Evolutionary conservation across 2,329 filamentous ascomycete species (phyloP).

Genomic region (Davidsoniella virescens): DNA sequence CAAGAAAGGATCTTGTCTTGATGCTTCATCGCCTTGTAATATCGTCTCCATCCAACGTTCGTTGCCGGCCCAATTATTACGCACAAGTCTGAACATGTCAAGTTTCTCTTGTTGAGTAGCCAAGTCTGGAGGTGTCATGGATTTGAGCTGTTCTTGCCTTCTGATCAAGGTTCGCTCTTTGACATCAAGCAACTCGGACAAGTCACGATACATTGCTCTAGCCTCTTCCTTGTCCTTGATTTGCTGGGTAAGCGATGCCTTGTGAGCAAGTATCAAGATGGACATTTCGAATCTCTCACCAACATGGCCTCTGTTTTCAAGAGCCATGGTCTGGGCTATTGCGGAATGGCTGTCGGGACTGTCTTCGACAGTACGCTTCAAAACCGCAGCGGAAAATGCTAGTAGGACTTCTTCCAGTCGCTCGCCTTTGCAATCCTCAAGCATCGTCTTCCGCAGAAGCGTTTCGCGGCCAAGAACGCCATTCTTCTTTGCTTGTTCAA

Average conservation of each 20-base stretch:
- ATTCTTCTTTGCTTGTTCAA: constrained; percentile 79
- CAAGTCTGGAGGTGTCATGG: constrained; percentile 17
- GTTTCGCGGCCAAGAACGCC: constrained; percentile 65
- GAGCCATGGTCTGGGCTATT: constrained; percentile 36
- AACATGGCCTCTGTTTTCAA: constrained; percentile 42
- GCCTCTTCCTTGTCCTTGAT: constrained; percentile 44
- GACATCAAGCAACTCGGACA: constrained; percentile 44
- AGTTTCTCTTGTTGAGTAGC: constrained; percentile 27
- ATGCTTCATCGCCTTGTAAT: constrained; percentile 45
- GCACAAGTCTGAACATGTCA: constrained; percentile 42
- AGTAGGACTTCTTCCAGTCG: constrained; percentile 75
- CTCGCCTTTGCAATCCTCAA: constrained; percentile 90
- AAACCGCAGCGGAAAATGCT: constrained; percentile 65
- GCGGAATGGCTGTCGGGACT: constrained; percentile 27
- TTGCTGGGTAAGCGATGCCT: constrained; percentile 42
- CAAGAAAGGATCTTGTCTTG: constrained; percentile 45
- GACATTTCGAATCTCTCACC: constrained; percentile 39
- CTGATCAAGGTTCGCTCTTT: constrained; percentile 44
- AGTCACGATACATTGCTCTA: constrained; percentile 41
- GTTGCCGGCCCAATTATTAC: constrained; percentile 65
- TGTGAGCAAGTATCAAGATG: constrained; percentile 58
- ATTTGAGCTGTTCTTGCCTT: constrained; percentile 31
- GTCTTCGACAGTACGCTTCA: constrained; percentile 45
- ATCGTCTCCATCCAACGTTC: constrained; percentile 58
- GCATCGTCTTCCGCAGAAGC: constrained; percentile 79